These are phyloP conservation scores for Chaetomium cochliodes DNA, from an alignment of 495 filamentous ascomycete genomes.

Conservation along the genomic window DNA sequence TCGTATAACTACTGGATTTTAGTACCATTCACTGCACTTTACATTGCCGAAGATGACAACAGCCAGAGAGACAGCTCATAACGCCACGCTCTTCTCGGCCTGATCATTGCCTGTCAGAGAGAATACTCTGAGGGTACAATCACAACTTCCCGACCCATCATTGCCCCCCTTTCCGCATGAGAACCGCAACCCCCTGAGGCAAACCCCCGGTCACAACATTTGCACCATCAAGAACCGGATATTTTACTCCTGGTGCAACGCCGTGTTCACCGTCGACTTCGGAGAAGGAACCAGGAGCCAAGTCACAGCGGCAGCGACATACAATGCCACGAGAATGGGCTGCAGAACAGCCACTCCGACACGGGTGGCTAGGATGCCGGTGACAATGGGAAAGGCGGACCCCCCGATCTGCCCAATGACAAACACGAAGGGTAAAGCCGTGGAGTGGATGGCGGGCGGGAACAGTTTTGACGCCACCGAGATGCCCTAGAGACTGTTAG, in stretches of 20 bases:
- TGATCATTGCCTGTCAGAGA: no score
- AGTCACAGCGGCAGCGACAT: slow-evolving; percentile 43
- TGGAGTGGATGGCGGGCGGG: slow-evolving; percentile 43
- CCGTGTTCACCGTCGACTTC: not conserved
- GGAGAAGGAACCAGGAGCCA: slow-evolving; percentile 47
- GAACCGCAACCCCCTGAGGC: no score
- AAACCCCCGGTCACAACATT: no score
- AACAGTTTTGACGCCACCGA: slow-evolving; percentile 43
- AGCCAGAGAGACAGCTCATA: no score
- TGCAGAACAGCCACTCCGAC: slow-evolving; percentile 51
- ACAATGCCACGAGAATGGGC: slow-evolving; percentile 50
- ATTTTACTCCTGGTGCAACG: not conserved
- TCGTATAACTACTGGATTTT: no score
- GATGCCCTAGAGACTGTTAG: slow-evolving; percentile 33
- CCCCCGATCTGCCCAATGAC: slow-evolving; percentile 52
- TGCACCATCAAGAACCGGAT: no score
- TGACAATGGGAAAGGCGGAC: slow-evolving; percentile 52
- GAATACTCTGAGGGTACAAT: no score
- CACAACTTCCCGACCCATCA: no score
- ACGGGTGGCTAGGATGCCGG: slow-evolving; percentile 48
- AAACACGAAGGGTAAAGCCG: slow-evolving; percentile 47
- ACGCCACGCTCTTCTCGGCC: no score
- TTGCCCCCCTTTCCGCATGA: no score
- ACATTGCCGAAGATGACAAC: no score
- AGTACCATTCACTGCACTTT: no score